Evolutionary conservation across 768 basidiomycete species (phyloP).

Genomic region (Polyporus arcularius): DNA sequence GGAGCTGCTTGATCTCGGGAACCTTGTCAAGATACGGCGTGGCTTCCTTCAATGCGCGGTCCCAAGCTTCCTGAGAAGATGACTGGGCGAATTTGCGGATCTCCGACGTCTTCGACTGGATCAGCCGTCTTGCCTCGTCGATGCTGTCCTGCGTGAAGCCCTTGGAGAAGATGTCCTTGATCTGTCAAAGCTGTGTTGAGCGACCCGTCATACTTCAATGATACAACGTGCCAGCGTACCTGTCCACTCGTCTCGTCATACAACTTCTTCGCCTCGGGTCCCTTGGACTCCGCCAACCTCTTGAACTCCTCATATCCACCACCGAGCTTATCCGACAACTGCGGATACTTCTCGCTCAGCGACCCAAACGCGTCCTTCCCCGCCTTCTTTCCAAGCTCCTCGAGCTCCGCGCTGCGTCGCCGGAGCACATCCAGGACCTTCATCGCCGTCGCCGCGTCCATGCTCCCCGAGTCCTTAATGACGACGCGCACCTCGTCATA

Average conservation of each 20-base stretch:
- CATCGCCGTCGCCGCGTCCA: conserved; percentile 29
- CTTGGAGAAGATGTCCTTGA: conserved; percentile 30
- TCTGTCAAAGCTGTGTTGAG: conserved; percentile 3
- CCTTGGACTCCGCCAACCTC: conserved; percentile 27
- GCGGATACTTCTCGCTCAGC: conserved; percentile 32
- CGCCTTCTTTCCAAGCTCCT: conserved; percentile 32
- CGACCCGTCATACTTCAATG: not conserved
- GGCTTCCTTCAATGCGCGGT: conserved; percentile 26
- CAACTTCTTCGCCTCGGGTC: conserved; percentile 35
- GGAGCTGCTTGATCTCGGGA: conserved; percentile 29
- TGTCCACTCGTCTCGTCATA: conserved; percentile 28
- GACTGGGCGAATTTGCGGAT: conserved; percentile 26
- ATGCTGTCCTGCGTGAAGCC: conserved; percentile 30
- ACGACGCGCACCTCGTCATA: conserved; percentile 37
- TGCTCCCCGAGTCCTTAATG: conserved; percentile 21
- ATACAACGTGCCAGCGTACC: conserved; percentile 2
- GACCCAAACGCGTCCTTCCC: conserved; percentile 28
- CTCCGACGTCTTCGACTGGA: conserved; percentile 30
- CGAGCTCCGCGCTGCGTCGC: conserved; percentile 28
- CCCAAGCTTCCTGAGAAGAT: conserved; percentile 30
- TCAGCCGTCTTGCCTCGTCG: conserved; percentile 24
- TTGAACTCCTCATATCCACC: conserved; percentile 31
- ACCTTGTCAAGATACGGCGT: conserved; percentile 30
- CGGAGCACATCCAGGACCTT: conserved; percentile 31
- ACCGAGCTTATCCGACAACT: conserved; percentile 33